Evolutionary conservation across 331 rosid species (phyloP), one percentile per base, ranked within the genome.

Genomic region (Malus hybrid): DNA sequence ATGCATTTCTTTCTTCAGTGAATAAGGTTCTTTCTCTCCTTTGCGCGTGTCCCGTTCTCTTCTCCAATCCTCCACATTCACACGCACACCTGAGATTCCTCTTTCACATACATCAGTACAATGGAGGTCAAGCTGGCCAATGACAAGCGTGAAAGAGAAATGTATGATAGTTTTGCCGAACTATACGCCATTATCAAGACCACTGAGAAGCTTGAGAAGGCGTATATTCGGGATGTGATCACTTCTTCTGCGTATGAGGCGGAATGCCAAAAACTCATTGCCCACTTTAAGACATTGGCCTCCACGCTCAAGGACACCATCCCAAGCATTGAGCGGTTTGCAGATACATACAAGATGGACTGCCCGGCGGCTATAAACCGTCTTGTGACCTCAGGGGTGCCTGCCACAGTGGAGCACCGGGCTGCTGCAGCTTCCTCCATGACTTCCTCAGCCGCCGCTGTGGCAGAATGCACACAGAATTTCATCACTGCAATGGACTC

Each of bases 61-160:
- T 93, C 98, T 93, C 98, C 98, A 93, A 79, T 84, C 85, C 88
- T 81, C 80, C 81, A 22, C 86, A 66, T 67, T 69, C 77, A 68
- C 75, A 74, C 63, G 62, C 74, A 46, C 20, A 7, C 52, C 64
- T 27, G 19, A 69, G 71, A 61, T 73, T 28, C 71, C 42, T 6
- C 13, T 73, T 50, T 42, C 46, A 50, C 34, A 42, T 18, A 65
- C 71, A 39, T 20, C 7, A 20, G 54, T 63, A 24, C 42, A 46
- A 90, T 92, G 99, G 99, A 94, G 89, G 99, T 94, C 78, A 94
- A 94, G 90, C 96, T 92, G 29, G 92, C 93, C 92, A 88, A 89
- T 85, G 97, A 94, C 92, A 94, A 90, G 97, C 97, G 96, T 87
- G 99, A 94, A 93, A 92, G 99, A 83, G 99, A 94, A 85, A 94